Evolutionary conservation across 2,329 filamentous ascomycete genomes (phyloP).

Genomic region (Ceratocystis albifundus): DNA sequence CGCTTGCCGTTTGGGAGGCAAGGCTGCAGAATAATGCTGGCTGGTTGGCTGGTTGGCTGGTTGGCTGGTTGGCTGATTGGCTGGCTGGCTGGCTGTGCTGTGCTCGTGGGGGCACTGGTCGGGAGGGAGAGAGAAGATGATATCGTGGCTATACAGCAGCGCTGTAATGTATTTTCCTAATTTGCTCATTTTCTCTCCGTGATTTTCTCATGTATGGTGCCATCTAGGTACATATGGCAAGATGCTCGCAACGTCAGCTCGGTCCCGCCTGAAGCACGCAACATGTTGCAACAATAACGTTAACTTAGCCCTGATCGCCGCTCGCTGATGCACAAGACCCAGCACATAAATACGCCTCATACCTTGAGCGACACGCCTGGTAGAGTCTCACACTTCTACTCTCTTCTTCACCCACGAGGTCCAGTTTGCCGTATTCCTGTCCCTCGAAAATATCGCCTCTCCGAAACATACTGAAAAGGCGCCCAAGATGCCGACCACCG

Average conservation of each 20-base stretch:
- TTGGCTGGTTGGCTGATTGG: not conserved
- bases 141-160: no score
- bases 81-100: not conserved
- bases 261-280: not conserved
- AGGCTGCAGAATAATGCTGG: not conserved
- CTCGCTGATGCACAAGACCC: not conserved
- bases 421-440: not conserved
- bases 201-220: not conserved
- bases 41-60: not conserved
- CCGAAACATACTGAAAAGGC: not conserved
- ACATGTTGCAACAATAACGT: conserved; percentile 12
- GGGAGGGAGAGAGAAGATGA: no score
- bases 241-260: not conserved
- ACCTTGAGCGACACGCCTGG: not conserved
- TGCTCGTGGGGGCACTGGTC: not conserved
- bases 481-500: not conserved
- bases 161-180: no score
- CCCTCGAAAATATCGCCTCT: not conserved
- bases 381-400: not conserved
- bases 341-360: not conserved
- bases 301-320: not conserved
- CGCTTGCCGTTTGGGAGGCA: not conserved
- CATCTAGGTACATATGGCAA: not conserved
- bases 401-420: not conserved
- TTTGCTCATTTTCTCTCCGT: not conserved